Conservation (phyloP, 768 basidiomycete species). For the Naganishia kalamii region DNA sequence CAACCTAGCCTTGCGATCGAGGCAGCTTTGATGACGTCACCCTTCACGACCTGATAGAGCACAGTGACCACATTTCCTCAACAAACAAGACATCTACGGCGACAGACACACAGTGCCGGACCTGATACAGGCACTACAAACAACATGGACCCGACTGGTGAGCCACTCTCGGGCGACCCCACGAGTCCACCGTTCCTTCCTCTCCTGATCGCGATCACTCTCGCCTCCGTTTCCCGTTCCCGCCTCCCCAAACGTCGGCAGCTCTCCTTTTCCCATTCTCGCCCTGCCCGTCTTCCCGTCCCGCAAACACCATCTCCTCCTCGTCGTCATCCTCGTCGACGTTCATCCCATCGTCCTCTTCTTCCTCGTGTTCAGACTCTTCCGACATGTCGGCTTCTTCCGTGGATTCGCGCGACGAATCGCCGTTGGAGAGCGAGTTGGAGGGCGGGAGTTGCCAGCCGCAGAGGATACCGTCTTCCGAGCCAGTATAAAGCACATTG, state of each 20-base stretch:
- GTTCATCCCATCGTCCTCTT: conserved; percentile 25
- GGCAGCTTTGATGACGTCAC: no score
- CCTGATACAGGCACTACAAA: no score
- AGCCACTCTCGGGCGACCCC: no score
- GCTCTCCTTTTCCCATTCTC: conserved; percentile 18
- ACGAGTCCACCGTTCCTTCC: no score
- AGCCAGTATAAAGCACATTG: conserved; percentile 44
- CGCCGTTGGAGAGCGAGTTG: conserved; percentile 29
- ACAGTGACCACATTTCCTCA: no score
- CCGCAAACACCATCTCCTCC: conserved; percentile 21
- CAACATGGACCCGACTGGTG: no score
- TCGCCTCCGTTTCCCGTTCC: conserved; percentile 20
- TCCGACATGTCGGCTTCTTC: conserved; percentile 28
- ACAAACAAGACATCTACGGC: no score
- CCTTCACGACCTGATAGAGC: no score
- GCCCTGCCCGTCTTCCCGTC: neutral
- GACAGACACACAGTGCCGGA: no score
- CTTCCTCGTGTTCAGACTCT: conserved; percentile 23
- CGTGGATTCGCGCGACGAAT: conserved; percentile 39
- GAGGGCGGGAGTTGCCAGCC: conserved; percentile 38
- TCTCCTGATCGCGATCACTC: conserved; percentile 12
- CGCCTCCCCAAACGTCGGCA: conserved; percentile 23
- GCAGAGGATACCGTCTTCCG: conserved; percentile 42
- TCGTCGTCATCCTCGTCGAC: conserved; percentile 26
- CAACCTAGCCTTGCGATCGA: no score